phyloP scores from a whole-genome alignment of 2,329 filamentous ascomycete genomes.

The Diaporthe eres region DNA sequence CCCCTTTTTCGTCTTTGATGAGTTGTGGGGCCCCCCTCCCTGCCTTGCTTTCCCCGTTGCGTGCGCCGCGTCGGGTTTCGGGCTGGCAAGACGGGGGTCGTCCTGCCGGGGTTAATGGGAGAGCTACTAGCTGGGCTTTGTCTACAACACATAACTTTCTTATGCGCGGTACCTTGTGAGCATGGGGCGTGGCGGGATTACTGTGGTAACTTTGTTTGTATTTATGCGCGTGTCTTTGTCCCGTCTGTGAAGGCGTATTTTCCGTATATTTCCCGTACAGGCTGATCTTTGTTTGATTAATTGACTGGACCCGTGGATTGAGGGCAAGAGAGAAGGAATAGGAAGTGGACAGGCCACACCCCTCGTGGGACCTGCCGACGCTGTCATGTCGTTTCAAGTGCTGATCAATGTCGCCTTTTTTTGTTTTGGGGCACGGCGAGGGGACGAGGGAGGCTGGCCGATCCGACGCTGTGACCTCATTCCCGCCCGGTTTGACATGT shows the following conservation, averaged over 20 bases:
- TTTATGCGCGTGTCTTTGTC: not conserved
- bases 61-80: conserved; percentile 25
- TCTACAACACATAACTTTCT: not conserved
- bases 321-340: not conserved
- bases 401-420: conserved; percentile 15
- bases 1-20: conserved; percentile 34
- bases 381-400: conserved; percentile 34
- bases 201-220: not conserved
- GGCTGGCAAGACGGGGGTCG: not conserved
- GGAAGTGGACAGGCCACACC: conserved; percentile 4
- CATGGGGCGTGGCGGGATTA: not conserved
- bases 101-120: conserved; percentile 2
- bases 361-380: not conserved
- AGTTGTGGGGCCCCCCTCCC: conserved; percentile 17
- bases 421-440: not conserved
- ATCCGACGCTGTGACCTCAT: conserved; percentile 34
- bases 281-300: not conserved
- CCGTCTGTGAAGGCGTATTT: not conserved
- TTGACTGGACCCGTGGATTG: not conserved
- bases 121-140: not conserved
- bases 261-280: not conserved
- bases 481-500: conserved; percentile 17
- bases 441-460: not conserved
- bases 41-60: not conserved
- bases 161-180: not conserved